These are phyloP conservation scores for Esteya vermicola DNA, from an alignment of 2,329 filamentous ascomycete genomes.

Conservation along the genomic window DNA sequence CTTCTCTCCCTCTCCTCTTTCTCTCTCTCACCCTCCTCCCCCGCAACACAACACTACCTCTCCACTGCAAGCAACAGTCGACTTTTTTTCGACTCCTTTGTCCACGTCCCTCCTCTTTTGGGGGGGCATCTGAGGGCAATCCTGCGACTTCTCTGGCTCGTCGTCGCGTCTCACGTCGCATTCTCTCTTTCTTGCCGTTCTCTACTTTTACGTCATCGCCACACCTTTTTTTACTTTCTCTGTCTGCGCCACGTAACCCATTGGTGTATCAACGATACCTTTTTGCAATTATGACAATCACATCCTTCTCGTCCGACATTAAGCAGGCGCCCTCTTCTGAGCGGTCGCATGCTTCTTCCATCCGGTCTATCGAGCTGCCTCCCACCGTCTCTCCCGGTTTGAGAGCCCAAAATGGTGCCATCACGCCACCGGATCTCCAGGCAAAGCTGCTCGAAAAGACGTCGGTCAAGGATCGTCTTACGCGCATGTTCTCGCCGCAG, in stretches of 20 bases:
- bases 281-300: conserved; percentile 12
- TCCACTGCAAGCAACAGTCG: conserved; percentile 2
- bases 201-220: not conserved
- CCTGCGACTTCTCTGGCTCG: too few relatives aligned
- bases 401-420: conserved; percentile 23
- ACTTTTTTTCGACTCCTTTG: not conserved
- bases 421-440: conserved; percentile 10
- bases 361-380: conserved; percentile 29
- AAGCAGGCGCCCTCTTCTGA: conserved; percentile 25
- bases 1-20: too few relatives aligned
- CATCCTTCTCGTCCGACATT: conserved; percentile 15
- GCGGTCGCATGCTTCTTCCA: conserved; percentile 34
- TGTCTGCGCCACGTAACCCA: not conserved
- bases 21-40: not conserved
- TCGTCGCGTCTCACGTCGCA: too few relatives aligned
- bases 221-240: not conserved
- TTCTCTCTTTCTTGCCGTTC: not conserved
- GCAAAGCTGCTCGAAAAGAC: conserved; percentile 34
- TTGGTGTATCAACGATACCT: too few relatives aligned
- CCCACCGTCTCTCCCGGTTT: conserved; percentile 25
- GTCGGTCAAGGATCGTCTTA: conserved; percentile 49
- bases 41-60: conserved; percentile 2
- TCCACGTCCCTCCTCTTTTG: not conserved
- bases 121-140: too few relatives aligned
- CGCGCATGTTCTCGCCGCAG: conserved; percentile 44